phyloP scores from a whole-genome alignment of 1,284 basidiomycete genomes.

The Chiua sp. region DNA sequence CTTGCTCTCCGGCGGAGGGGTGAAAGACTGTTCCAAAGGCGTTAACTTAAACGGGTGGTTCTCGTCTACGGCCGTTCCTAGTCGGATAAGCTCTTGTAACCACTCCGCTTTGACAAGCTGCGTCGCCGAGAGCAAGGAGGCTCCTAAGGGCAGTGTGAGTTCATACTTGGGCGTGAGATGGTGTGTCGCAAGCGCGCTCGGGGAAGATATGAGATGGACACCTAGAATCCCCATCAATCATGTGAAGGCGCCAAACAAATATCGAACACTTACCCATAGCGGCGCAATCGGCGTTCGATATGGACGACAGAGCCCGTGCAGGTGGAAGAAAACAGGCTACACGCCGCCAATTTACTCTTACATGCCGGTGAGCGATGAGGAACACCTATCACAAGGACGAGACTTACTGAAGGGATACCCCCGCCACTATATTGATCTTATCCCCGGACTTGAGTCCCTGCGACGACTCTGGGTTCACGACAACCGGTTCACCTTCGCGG shows the following conservation, averaged over 20 bases:
- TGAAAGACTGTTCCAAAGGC: conserved; percentile 55
- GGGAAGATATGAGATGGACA: conserved; percentile 54
- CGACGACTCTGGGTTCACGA: conserved; percentile 38
- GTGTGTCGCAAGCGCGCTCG: conserved; percentile 57
- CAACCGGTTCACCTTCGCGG: conserved; percentile 35
- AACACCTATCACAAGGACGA: neutral
- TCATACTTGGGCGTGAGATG: conserved; percentile 58
- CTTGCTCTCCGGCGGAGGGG: conserved; percentile 55
- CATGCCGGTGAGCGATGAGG: conserved; percentile 4
- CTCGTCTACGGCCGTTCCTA: conserved; percentile 45
- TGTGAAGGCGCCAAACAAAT: neutral
- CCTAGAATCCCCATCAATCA: conserved; percentile 38
- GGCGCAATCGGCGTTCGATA: conserved; percentile 52
- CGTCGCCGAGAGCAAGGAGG: conserved; percentile 59
- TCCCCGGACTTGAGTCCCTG: conserved; percentile 56
- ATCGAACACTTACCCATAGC: conserved; percentile 50
- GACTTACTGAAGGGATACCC: conserved; percentile 51
- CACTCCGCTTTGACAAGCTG: conserved; percentile 68
- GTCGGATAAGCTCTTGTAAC: conserved; percentile 59
- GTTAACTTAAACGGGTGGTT: conserved; percentile 39
- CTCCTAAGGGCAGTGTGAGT: conserved; percentile 52
- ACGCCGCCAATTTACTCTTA: conserved; percentile 58
- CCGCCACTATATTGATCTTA: conserved; percentile 49
- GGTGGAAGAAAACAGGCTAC: conserved; percentile 56
- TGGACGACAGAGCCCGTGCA: conserved; percentile 31